Evolutionary conservation across 768 basidiomycete species (phyloP), one percentile per base, ranked within the genome.

Genomic region (Calocybe cyanea): DNA sequence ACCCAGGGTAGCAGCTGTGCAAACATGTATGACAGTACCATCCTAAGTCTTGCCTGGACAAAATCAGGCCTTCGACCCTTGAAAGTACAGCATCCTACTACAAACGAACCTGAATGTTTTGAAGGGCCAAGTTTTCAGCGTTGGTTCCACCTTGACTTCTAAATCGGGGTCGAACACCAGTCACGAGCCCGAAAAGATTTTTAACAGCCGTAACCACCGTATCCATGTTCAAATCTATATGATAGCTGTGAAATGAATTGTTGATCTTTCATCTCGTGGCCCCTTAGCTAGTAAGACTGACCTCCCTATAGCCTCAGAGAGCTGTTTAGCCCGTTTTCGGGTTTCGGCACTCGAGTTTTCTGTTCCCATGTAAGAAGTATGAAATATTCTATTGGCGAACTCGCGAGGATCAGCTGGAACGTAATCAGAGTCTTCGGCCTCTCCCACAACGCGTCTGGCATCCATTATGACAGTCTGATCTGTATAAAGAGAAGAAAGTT

Each of bases 351-450:
- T 91, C 6, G 95, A 97, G 62, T 98, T 94, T 63, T 93, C 90
- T 0, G 96, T 99, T 4, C 95, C 95, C 96, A 99, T 98, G 66
- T 95, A 99, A 65, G 92, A 96, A 0, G 94, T 95, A 63, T 98
- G 94, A 71, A 99, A 95, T 43, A 98, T 84, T 19, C 92, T 76
- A 43, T 71, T 74, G 20, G 82, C 81, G 56, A 97, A 92, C 60
- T 98, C 96, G 37, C 75, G 79, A 0, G 94, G 81, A 62, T 99
- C 93, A 0, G 79, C 75, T 1, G 96, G 95, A 20, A 92, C 57
- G 60, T 97, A 98, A 1, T 67, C 67, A 1, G 94, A 95, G 48
- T 78, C 82, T 43, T 83, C 83, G 0, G 85, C 74, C 60, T 95
- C 91, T 3, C 94, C 92, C 0, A 76, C 79, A 46, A 99, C 93